Base-by-base conservation (phyloP, 2,329 filamentous ascomycete genomes). In the Cladosporium sp. region DNA sequence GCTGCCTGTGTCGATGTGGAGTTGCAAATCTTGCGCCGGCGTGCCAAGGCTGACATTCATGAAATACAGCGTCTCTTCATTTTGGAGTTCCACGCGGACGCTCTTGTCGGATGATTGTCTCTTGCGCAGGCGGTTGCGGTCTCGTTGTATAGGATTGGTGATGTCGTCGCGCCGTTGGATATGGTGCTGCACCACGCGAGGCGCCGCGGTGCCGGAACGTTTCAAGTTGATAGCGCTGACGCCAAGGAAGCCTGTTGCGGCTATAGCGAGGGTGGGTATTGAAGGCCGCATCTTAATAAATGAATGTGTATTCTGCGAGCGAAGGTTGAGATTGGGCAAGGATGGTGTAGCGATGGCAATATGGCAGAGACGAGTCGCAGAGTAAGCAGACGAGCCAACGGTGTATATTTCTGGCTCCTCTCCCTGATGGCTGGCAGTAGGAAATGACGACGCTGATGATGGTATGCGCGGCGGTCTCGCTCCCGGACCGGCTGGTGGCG, bases 1-100 rank as follows among this genome's bases (percentile, higher is more conserved):
- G 71, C 84, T 87, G 36, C 87, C 87, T 8, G 87, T 89, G 69
- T 89, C 87, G 70, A 89, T 80, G 70, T 88, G 84, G 64, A 88
- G 73, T 49, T 83, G 82, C 60, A 89, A 74, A 15, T 70, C 74
- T 70, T 89, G 87, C 47, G 74, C 73, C 0, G 87, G 87, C 0
- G 86, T 88, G 28, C 87, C 87, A 12, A 89, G 70, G 10, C 80
- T 83, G 54, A 85, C 78, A 67, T 87, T 87, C 67, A 84, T 84
- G 70, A 83, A 86, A 72, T 88, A 88, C 4, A 88, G 79, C 0
- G 84, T 86, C 76, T 85, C 83, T 73, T 86, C 81, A 74, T 88
- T 88, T 72, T 85, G 83, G 61, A 88, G 78, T 2, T 74, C 77
- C 68, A 82, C 79, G 38, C 77, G 74, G 7, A 86, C 77, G 0